These are phyloP conservation scores for Fusarium equiseti DNA, from an alignment of 2,329 filamentous ascomycete genomes.

Conservation along the genomic window DNA sequence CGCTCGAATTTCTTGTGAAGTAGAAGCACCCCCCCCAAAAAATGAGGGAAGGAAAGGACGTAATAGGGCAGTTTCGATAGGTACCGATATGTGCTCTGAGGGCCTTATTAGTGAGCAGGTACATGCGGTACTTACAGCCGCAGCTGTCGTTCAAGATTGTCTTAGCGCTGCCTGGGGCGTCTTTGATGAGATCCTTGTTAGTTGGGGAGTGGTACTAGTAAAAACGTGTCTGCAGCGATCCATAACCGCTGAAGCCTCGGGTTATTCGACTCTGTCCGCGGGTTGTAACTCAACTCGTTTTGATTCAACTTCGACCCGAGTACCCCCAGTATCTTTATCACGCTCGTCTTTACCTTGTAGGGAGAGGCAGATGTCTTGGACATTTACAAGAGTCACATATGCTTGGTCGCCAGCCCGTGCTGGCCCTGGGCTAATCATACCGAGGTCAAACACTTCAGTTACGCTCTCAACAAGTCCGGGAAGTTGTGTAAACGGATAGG, in stretches of 20 bases:
- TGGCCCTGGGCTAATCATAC: not conserved
- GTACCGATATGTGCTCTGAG: not conserved
- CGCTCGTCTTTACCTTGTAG: not conserved
- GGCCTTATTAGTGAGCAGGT: conserved; percentile 26
- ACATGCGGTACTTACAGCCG: conserved; percentile 48
- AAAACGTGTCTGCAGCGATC: not conserved
- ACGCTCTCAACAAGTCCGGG: not conserved
- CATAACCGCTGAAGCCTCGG: not conserved
- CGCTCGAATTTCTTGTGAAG: not conserved
- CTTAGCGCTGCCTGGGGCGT: conserved; percentile 14
- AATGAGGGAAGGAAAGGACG: not conserved
- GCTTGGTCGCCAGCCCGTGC: not conserved
- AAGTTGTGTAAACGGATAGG: not conserved
- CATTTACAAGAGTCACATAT: not conserved
- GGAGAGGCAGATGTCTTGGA: not conserved
- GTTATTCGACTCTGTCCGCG: not conserved
- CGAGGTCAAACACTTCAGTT: not conserved
- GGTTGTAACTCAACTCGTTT: not conserved
- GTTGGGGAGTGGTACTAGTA: conserved; percentile 12
- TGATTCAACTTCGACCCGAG: not conserved
- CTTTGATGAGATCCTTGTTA: not conserved
- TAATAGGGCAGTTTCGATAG: not conserved
- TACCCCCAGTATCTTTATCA: not conserved
- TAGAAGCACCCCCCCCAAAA: not conserved
- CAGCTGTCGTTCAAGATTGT: conserved; percentile 29